Conservation (phyloP, 169 alveolate genomes). For the Babesia bovis region DNA sequence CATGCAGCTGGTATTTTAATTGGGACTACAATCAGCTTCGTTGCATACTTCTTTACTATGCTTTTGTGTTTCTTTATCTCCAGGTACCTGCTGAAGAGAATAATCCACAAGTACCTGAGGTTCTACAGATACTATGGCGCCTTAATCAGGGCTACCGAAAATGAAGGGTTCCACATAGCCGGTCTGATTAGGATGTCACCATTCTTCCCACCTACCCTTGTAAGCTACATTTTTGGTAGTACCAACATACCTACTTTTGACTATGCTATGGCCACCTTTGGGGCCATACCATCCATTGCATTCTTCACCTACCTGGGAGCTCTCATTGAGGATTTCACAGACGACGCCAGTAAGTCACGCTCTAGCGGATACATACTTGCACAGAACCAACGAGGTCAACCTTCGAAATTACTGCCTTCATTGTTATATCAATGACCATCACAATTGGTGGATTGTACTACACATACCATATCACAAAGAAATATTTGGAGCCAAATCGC, state of each 20-base stretch:
- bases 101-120: conserved; percentile 30
- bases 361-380: not conserved
- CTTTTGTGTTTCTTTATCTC: conserved; percentile 56
- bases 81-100: conserved; percentile 35
- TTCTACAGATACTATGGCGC: conserved; percentile 55
- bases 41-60: conserved; percentile 51
- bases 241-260: conserved; percentile 36
- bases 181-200: conserved; percentile 65
- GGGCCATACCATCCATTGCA: conserved; percentile 42
- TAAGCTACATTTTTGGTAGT: conserved; percentile 65
- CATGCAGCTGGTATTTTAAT: conserved; percentile 39
- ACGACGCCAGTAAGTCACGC: conserved; percentile 25
- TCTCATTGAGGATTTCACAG: conserved; percentile 37
- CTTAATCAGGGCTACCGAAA: conserved; percentile 46
- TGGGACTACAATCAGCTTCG: conserved; percentile 28
- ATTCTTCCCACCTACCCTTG: conserved; percentile 61
- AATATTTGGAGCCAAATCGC: conserved; percentile 37
- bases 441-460: conserved; percentile 49
- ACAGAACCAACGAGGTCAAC: conserved; percentile 20
- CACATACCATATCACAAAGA: conserved; percentile 38
- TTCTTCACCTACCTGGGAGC: conserved; percentile 57
- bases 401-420: conserved; percentile 11
- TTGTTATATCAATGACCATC: conserved; percentile 13
- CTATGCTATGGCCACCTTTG: conserved; percentile 48
- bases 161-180: conserved; percentile 52